phyloP scores from a whole-genome alignment of 2,329 filamentous ascomycete species.

The Capronia coronata region DNA sequence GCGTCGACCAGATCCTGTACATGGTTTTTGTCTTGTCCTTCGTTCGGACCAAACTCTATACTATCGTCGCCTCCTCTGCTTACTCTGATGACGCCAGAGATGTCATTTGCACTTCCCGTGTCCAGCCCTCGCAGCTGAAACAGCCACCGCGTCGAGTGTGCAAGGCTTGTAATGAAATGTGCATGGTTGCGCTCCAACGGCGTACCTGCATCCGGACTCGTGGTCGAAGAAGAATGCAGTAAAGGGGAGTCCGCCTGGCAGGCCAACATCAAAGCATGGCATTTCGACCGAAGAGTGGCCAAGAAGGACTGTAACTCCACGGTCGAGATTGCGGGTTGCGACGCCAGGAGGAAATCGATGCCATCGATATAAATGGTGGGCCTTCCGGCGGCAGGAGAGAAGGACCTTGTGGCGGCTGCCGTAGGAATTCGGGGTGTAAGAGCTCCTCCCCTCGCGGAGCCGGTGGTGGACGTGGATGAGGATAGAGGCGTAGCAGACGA shows the following conservation, averaged over 20 bases:
- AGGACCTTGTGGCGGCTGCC: background rate
- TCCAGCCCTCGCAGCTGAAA: constrained; percentile 70
- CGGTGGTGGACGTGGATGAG: background rate
- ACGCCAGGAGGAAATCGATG: constrained; percentile 26
- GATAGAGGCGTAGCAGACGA: background rate
- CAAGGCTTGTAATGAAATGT: constrained; percentile 62
- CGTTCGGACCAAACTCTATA: constrained; percentile 23
- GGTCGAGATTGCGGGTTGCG: constrained; percentile 14
- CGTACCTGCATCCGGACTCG: constrained; percentile 45
- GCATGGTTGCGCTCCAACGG: constrained; percentile 65
- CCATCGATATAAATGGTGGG: constrained; percentile 24
- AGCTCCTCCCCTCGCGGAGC: too few relatives aligned
- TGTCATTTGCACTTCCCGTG: constrained; percentile 81
- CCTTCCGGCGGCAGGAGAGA: constrained; percentile 3
- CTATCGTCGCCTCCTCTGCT: constrained; percentile 52
- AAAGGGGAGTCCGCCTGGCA: constrained; percentile 69
- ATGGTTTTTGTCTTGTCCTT: background rate
- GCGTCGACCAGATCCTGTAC: constrained; percentile 43
- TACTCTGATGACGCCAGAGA: constrained; percentile 78
- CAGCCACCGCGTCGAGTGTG: constrained; percentile 68
- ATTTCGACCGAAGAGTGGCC: constrained; percentile 11
- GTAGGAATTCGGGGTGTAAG: constrained; percentile 4
- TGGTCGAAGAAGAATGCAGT: constrained; percentile 41
- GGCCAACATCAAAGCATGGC: constrained; percentile 55
- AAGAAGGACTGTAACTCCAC: constrained; percentile 16